Conservation (phyloP, 2,329 filamentous ascomycete genomes). For the Penicillium sp. region DNA sequence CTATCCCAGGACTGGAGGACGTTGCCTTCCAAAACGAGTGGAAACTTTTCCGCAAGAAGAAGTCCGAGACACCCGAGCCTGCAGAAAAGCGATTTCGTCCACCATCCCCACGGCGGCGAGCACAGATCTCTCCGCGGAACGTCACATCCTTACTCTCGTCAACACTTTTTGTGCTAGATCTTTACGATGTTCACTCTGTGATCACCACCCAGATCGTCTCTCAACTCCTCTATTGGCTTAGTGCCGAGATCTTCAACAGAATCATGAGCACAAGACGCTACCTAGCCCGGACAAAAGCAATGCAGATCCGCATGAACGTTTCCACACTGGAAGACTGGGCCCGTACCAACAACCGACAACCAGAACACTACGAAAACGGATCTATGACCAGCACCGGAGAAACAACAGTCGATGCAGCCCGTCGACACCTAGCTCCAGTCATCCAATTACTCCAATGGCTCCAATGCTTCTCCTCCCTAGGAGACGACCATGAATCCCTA, state of each 20-base stretch:
- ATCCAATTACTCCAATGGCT: conserved; percentile 96
- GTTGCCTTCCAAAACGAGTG: conserved; percentile 97
- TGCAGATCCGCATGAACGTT: conserved; percentile 99
- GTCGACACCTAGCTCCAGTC: conserved; percentile 81
- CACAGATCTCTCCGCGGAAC: conserved; percentile 89
- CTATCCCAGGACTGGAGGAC: conserved; percentile 94
- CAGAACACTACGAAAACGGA: conserved; percentile 93
- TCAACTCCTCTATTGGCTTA: conserved; percentile 93
- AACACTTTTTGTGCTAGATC: conserved; percentile 91
- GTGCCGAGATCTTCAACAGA: conserved; percentile 93
- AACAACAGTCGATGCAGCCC: conserved; percentile 78
- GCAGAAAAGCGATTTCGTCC: conserved; percentile 87
- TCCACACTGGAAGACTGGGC: conserved; percentile 97
- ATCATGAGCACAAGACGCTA: conserved; percentile 97
- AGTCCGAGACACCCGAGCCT: conserved; percentile 80
- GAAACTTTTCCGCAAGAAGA: conserved; percentile 94
- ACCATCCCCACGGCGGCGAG: conserved; percentile 87
- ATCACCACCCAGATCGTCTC: conserved; percentile 89
- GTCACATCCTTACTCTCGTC: conserved; percentile 94
- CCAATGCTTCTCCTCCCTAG: conserved; percentile 93
- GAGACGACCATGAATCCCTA: conserved; percentile 84
- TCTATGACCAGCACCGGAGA: conserved; percentile 84
- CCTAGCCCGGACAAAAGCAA: conserved; percentile 91
- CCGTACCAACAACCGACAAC: conserved; percentile 84
- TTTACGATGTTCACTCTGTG: conserved; percentile 99